A percentile compares a stretch with the other conserved stretches of the same genome.
Evolutionary conservation across 1,139 yeast genomes (phyloP).

Genomic region (Scheffersomyces quercinus): DNA sequence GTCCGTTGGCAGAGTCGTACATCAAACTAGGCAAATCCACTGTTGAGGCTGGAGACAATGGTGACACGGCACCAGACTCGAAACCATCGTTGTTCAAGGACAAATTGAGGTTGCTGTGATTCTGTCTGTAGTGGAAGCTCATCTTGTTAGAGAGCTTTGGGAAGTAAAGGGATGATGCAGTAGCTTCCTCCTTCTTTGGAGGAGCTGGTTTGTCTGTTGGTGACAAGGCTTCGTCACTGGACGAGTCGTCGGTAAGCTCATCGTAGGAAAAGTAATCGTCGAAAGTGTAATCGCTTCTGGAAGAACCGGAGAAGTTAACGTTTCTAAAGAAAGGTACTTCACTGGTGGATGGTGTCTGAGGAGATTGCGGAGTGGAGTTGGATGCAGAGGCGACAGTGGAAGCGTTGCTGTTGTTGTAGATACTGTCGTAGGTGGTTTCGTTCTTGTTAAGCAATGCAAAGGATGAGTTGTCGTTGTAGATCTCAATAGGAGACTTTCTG

Average conservation of each 20-base stretch:
- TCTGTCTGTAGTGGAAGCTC: conserved; percentile 46
- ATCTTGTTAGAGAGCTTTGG: conserved; percentile 23
- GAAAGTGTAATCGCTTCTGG: conserved; percentile 32
- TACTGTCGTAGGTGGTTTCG: conserved; percentile 7
- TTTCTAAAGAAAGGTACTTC: conserved; percentile 42
- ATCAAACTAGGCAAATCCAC: neutral
- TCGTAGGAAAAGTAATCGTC: conserved; percentile 37
- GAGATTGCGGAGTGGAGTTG: conserved; percentile 9
- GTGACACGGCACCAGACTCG: conserved; percentile 1
- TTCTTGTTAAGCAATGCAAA: conserved; percentile 34
- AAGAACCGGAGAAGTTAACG: conserved; percentile 39
- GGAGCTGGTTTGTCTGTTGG: conserved; percentile 1
- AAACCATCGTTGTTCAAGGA: conserved; percentile 7
- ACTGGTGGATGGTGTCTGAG: conserved; percentile 7
- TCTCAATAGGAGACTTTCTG: conserved; percentile 26
- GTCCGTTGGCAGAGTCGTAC: neutral
- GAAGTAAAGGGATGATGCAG: conserved; percentile 14
- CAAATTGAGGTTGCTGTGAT: conserved; percentile 45
- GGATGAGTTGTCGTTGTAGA: conserved; percentile 32
- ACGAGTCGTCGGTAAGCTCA: conserved; percentile 4
- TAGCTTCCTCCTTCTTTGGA: conserved; percentile 10
- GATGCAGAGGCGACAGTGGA: conserved; percentile 7
- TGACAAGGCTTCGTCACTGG: conserved; percentile 3
- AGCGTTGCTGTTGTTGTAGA: conserved; percentile 1
- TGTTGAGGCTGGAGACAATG: neutral